phyloP scores from a whole-genome alignment of 352 stramenopile species.

The Pythium volutum region DNA sequence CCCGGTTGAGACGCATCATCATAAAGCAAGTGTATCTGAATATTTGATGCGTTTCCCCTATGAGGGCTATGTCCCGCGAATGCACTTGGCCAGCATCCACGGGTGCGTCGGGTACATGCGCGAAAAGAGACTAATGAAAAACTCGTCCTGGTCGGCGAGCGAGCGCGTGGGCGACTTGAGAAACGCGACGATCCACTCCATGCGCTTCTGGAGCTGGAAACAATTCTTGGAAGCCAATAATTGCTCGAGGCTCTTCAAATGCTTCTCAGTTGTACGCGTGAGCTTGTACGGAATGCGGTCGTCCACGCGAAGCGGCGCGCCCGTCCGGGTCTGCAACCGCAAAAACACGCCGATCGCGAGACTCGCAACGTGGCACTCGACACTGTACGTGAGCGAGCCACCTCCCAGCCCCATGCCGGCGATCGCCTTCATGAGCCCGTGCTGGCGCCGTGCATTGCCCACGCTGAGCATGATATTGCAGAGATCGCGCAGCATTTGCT shows the following conservation, averaged over 20 bases:
- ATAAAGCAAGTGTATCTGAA: too few species aligned
- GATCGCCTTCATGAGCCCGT: conserved; percentile 85
- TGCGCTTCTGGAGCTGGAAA: conserved; percentile 68
- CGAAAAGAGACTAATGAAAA: conserved; percentile 82
- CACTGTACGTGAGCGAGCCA: conserved; percentile 64
- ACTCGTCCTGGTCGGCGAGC: conserved; percentile 83
- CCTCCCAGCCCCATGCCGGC: conserved; percentile 39
- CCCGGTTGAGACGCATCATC: too few species aligned
- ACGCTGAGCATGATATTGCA: conserved; percentile 58
- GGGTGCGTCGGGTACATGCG: conserved; percentile 78
- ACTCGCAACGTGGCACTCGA: conserved; percentile 80
- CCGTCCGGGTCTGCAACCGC: conserved; percentile 71
- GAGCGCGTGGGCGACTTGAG: conserved; percentile 58
- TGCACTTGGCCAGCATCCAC: conserved; percentile 79
- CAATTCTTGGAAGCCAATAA: conserved; percentile 76
- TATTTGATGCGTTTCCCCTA: too few species aligned
- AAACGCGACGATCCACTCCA: conserved; percentile 74
- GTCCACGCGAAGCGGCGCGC: conserved; percentile 61
- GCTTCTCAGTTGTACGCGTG: conserved; percentile 78
- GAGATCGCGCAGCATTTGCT: conserved; percentile 74
- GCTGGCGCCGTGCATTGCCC: conserved; percentile 67
- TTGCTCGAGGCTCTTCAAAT: conserved; percentile 64
- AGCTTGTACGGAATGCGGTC: conserved; percentile 79
- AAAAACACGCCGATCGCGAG: conserved; percentile 74
- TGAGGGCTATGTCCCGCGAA: conserved; percentile 1